Percentiles rank a stretch among this genome's conserved stretches.
Evolutionary conservation across 805 yeast species (phyloP).

Genomic region (Schwanniomyces yamadae): DNA sequence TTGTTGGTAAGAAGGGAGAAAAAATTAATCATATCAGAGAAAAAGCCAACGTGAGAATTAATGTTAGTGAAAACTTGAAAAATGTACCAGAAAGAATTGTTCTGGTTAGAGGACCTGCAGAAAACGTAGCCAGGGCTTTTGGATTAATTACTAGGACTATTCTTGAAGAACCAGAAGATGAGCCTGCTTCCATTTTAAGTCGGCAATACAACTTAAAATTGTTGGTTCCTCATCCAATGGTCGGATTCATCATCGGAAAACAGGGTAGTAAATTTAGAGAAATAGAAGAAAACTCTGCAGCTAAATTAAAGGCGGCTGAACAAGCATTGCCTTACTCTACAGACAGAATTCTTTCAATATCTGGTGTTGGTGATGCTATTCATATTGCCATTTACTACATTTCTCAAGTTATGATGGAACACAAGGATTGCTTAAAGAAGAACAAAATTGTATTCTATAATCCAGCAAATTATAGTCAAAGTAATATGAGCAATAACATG

Average conservation of each 20-base stretch:
- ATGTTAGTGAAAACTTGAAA: slow-evolving; percentile 69
- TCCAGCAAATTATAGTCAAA: slow-evolving; percentile 47
- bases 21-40: slow-evolving; percentile 63
- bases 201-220: slow-evolving; percentile 56
- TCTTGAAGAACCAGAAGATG: slow-evolving; percentile 63
- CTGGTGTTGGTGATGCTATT: slow-evolving; percentile 84
- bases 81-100: slow-evolving; percentile 75
- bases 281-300: slow-evolving; percentile 80
- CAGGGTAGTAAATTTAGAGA: slow-evolving; percentile 72
- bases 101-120: slow-evolving; percentile 71
- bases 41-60: slow-evolving; percentile 60
- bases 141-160: slow-evolving; percentile 70
- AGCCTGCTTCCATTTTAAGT: slow-evolving; percentile 56
- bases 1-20: slow-evolving; percentile 83
- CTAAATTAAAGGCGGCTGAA: slow-evolving; percentile 71
- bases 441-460: slow-evolving; percentile 58
- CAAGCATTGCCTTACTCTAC: slow-evolving; percentile 71
- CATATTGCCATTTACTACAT: slow-evolving; percentile 80
- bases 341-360: slow-evolving; percentile 67
- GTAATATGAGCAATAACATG: slow-evolving; percentile 14
- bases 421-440: slow-evolving; percentile 50
- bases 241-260: slow-evolving; percentile 80
- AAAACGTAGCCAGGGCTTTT: slow-evolving; percentile 77
- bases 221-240: slow-evolving; percentile 72
- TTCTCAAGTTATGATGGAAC: slow-evolving; percentile 64